These are phyloP conservation scores for Psidium guajava DNA, from an alignment of 345 rosid genomes.

Conservation along the genomic window DNA sequence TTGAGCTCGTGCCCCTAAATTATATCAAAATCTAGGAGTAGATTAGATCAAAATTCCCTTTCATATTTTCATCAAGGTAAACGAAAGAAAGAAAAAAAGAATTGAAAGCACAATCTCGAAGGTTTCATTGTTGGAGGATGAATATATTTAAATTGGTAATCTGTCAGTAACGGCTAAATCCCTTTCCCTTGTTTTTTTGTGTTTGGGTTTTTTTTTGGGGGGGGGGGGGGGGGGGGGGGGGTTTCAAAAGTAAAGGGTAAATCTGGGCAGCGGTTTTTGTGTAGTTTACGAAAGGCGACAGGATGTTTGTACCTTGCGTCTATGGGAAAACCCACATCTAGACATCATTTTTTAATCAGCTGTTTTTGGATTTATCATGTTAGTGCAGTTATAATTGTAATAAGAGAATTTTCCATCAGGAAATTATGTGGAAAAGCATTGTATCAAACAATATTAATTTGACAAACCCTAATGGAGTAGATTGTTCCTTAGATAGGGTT, in stretches of 20 bases:
- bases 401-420: background rate
- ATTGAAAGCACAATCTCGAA: background rate
- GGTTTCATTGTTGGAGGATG: background rate
- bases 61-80: background rate
- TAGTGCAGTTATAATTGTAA: background rate
- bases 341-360: background rate
- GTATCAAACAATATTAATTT: background rate
- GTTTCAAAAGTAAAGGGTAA: background rate
- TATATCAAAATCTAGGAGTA: background rate
- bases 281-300: too few species aligned
- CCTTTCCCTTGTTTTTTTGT: too few species aligned
- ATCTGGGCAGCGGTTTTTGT: background rate
- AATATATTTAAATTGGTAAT: background rate
- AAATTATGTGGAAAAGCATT: background rate
- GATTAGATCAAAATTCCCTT: background rate
- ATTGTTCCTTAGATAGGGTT: background rate
- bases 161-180: background rate
- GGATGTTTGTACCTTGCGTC: background rate
- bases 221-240: too few species aligned
- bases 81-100: background rate
- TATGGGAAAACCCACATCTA: background rate
- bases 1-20: background rate
- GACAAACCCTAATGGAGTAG: background rate
- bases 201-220: too few species aligned
- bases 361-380: background rate